Conservation (phyloP, 2,329 filamentous ascomycete species). For the Microcyclospora tardicrescens region DNA sequence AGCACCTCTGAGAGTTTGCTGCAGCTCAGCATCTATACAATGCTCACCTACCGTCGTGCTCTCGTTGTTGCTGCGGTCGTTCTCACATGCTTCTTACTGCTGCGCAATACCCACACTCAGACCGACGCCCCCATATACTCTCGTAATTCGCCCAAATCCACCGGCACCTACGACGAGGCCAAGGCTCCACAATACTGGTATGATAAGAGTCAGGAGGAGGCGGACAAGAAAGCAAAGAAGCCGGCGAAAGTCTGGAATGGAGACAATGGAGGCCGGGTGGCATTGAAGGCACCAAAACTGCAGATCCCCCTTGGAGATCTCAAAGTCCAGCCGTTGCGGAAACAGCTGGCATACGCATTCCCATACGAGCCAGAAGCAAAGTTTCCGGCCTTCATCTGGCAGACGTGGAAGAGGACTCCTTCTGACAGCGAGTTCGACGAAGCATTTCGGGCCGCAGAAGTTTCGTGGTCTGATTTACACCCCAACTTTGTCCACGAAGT, state of each 20-base stretch:
- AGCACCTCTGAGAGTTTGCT: too few relatives aligned
- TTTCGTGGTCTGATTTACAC: slow-evolving; percentile 77
- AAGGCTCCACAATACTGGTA: slow-evolving; percentile 1
- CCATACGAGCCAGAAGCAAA: slow-evolving; percentile 79
- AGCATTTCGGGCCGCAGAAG: slow-evolving; percentile 67
- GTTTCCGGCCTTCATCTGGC: slow-evolving; percentile 97
- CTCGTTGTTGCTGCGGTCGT: slow-evolving; percentile 57
- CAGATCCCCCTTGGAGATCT: slow-evolving; percentile 59
- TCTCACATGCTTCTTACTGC: slow-evolving; percentile 55
- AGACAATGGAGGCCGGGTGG: slow-evolving; percentile 15
- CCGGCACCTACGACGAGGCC: slow-evolving; percentile 19
- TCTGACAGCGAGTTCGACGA: slow-evolving; percentile 61
- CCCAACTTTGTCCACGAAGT: slow-evolving; percentile 93
- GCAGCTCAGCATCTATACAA: slow-evolving; percentile 23
- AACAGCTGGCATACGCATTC: slow-evolving; percentile 83
- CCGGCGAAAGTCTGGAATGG: slow-evolving; percentile 10
- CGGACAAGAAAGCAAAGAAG: slow-evolving; percentile 5
- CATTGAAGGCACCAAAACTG: slow-evolving; percentile 31
- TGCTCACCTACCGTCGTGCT: slow-evolving; percentile 70
- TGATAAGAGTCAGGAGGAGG: slow-evolving; percentile 2
- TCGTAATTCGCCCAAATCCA: slow-evolving; percentile 25
- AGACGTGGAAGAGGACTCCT: slow-evolving; percentile 90
- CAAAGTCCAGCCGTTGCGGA: slow-evolving; percentile 57
- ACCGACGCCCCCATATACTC: slow-evolving; percentile 7
- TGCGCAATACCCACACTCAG: slow-evolving; percentile 45